Conservation (phyloP, 768 basidiomycete genomes). For the Stropharia rugosoannulata region DNA sequence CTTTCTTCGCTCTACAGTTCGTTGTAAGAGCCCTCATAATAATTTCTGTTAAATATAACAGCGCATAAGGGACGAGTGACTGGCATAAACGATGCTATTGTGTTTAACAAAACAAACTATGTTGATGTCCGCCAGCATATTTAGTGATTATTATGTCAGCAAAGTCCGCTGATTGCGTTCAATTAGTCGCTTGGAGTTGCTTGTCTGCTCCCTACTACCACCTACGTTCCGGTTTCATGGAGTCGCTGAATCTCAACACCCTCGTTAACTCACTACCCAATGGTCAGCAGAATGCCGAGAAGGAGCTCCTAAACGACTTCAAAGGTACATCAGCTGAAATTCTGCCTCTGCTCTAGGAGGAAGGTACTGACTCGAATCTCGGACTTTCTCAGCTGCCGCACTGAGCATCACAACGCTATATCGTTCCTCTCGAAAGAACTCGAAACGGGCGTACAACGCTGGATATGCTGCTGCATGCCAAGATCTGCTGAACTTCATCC, state of each 20-base stretch:
- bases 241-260: conserved; percentile 77
- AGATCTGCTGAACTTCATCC: conserved; percentile 79
- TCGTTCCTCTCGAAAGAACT: conserved; percentile 72
- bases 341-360: conserved; percentile 3
- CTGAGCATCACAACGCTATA: conserved; percentile 84
- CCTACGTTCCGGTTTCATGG: conserved; percentile 38
- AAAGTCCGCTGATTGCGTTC: background rate
- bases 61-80: no score
- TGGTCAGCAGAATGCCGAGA: conserved; percentile 77
- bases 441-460: conserved; percentile 78
- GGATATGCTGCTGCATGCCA: conserved; percentile 81
- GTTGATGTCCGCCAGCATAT: no score
- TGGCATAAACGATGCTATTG: no score
- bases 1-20: no score
- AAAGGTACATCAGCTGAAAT: conserved; percentile 50
- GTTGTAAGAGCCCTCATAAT: no score
- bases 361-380: conserved; percentile 1
- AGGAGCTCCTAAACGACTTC: conserved; percentile 79
- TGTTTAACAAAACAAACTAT: no score
- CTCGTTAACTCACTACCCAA: conserved; percentile 74
- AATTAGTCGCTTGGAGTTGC: background rate
- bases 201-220: background rate
- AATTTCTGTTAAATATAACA: no score
- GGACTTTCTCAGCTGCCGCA: conserved; percentile 63
- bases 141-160: background rate